These are phyloP conservation scores for Saccharomycopsis fodiens DNA, from an alignment of 805 yeast genomes.

Conservation along the genomic window DNA sequence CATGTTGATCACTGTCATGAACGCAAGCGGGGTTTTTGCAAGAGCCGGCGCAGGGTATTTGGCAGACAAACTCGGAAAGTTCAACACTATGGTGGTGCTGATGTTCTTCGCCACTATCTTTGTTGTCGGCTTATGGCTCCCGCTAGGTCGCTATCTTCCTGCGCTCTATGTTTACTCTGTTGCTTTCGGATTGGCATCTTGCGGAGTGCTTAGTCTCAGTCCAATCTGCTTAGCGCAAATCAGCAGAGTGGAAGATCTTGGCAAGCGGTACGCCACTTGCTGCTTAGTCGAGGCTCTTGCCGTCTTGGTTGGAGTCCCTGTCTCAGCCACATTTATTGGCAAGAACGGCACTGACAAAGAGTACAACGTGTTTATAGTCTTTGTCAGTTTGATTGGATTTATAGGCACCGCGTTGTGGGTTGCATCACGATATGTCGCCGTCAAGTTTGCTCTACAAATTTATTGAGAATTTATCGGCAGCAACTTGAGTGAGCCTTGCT, in stretches of 20 bases:
- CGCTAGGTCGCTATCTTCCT: slow-evolving; percentile 41
- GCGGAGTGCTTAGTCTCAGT: slow-evolving; percentile 55
- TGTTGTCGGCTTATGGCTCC: slow-evolving; percentile 56
- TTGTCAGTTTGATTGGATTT: slow-evolving; percentile 31
- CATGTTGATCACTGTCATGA: slow-evolving; percentile 39
- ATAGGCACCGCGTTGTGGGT: slow-evolving; percentile 34
- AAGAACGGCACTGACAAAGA: slow-evolving; percentile 26
- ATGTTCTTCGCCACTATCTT: slow-evolving; percentile 38
- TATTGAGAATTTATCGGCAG: too few relatives aligned
- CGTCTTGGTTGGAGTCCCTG: neutral
- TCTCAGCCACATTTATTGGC: neutral
- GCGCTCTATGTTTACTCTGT: slow-evolving; percentile 46
- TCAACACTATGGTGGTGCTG: slow-evolving; percentile 47
- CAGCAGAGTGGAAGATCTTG: slow-evolving; percentile 56
- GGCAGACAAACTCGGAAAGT: slow-evolving; percentile 50
- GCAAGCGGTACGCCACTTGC: slow-evolving; percentile 60
- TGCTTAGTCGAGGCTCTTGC: too few relatives aligned
- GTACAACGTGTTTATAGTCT: slow-evolving; percentile 33
- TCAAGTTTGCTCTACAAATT: too few relatives aligned
- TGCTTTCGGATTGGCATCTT: slow-evolving; percentile 50
- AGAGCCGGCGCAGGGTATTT: slow-evolving; percentile 46
- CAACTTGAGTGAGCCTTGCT: too few relatives aligned
- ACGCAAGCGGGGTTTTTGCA: slow-evolving; percentile 44
- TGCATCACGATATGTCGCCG: slow-evolving; percentile 37
- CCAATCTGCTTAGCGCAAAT: slow-evolving; percentile 67